A percentile compares a stretch with the other conserved stretches of the same genome.
These are phyloP conservation scores for Fusarium sp. DNA, from an alignment of 2,329 filamentous ascomycete species.

Conservation along the genomic window DNA sequence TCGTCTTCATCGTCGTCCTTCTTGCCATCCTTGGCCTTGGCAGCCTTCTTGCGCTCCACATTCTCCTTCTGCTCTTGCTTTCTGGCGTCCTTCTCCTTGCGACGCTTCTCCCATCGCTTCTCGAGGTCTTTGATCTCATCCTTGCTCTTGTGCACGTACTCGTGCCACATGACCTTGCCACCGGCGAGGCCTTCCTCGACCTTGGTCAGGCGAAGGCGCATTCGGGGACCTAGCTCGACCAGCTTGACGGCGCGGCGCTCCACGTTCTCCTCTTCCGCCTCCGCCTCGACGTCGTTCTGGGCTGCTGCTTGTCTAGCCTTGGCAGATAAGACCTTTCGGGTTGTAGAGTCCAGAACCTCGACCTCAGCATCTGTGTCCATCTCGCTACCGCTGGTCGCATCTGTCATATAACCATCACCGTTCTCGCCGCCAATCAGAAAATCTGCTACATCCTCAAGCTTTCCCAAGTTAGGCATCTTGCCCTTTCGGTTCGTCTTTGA, in stretches of 20 bases:
- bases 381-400: conserved; percentile 87
- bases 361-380: conserved; percentile 95
- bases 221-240: conserved; percentile 89
- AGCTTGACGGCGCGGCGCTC: conserved; percentile 92
- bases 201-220: conserved; percentile 91
- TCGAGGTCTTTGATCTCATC: conserved; percentile 84
- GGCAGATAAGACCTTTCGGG: conserved; percentile 72
- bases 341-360: conserved; percentile 78
- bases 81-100: conserved; percentile 84
- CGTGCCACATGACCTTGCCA: conserved; percentile 97
- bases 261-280: conserved; percentile 68
- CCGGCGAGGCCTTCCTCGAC: conserved; percentile 93
- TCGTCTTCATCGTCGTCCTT: conserved; percentile 55
- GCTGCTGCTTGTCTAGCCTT: conserved; percentile 60
- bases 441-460: conserved; percentile 92
- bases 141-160: conserved; percentile 87
- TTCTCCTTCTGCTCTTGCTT: conserved; percentile 89
- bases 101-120: conserved; percentile 82
- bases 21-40: conserved; percentile 58
- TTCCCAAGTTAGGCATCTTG: conserved; percentile 85
- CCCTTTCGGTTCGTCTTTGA: conserved; percentile 73
- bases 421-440: conserved; percentile 89
- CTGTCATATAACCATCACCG: conserved; percentile 85
- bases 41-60: conserved; percentile 82
- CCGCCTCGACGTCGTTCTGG: conserved; percentile 58